These are phyloP conservation scores for Plasmodium knowlesi DNA, from an alignment of 169 alveolate genomes.

Conservation along the genomic window DNA sequence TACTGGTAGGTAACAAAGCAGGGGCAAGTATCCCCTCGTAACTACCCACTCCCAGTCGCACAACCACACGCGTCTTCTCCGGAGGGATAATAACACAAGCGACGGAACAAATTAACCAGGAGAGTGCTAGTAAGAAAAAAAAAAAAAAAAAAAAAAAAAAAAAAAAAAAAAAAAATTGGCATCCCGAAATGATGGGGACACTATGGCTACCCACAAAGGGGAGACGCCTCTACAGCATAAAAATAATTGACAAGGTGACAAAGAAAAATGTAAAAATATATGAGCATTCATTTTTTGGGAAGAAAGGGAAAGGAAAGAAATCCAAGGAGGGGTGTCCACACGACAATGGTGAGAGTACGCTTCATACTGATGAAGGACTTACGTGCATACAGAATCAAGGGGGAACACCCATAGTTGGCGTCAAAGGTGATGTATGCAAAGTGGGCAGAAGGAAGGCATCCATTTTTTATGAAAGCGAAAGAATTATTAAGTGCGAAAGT, in stretches of 20 bases:
- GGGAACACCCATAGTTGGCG: background rate
- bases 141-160: conserved; percentile 13
- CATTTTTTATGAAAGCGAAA: conserved; percentile 73
- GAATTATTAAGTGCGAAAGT: conserved; percentile 62
- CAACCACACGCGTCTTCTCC: background rate
- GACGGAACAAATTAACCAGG: background rate
- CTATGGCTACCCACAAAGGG: background rate
- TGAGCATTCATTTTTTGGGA: background rate
- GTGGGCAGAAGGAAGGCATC: background rate
- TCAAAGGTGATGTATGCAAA: conserved; percentile 4
- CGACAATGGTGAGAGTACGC: background rate
- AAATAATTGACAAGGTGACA: conserved; percentile 15
- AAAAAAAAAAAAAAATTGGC: background rate
- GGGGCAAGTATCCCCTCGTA: background rate
- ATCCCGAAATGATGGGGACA: background rate
- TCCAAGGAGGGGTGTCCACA: background rate
- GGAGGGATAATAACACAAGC: background rate
- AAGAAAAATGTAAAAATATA: conserved; percentile 20
- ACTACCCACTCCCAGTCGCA: background rate
- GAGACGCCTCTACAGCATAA: conserved; percentile 34
- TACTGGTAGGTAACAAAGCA: no score
- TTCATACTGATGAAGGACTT: background rate
- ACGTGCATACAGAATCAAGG: background rate
- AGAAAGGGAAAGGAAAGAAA: background rate
- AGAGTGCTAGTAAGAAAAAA: background rate